A percentile compares a stretch with the other conserved stretches of the same genome.
Evolutionary conservation across 805 yeast species (phyloP).

Genomic region (Candida tallmaniae): DNA sequence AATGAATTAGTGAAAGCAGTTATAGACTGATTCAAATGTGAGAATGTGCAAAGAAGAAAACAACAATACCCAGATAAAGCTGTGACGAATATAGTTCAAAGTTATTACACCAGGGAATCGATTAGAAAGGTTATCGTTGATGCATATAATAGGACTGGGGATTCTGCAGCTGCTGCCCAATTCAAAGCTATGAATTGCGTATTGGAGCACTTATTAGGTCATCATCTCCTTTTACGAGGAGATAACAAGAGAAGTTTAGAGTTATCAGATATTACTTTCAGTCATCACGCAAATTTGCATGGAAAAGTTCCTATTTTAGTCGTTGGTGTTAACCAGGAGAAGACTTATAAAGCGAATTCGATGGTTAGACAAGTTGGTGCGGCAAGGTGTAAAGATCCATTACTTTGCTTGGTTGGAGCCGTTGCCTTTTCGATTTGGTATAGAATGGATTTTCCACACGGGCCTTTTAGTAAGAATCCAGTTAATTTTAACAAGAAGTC

Average conservation of each 20-base stretch:
- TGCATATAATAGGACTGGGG: neutral
- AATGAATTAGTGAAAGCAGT: no score
- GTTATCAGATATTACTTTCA: neutral
- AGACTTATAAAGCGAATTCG: neutral
- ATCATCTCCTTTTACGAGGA: slow-evolving; percentile 2
- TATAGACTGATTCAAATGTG: no score
- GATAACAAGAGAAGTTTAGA: slow-evolving; percentile 1
- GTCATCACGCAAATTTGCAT: neutral
- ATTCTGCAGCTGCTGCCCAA: neutral
- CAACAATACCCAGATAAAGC: neutral
- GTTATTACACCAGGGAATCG: neutral
- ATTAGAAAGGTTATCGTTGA: neutral
- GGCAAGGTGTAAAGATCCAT: slow-evolving; percentile 2
- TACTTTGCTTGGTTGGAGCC: slow-evolving; percentile 3
- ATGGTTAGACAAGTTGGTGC: neutral
- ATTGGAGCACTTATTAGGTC: slow-evolving; percentile 2
- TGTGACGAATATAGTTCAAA: neutral
- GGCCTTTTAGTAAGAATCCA: neutral
- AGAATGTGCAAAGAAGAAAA: no score
- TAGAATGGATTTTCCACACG: slow-evolving; percentile 3
- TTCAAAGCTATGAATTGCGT: slow-evolving; percentile 1
- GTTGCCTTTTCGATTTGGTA: slow-evolving; percentile 4
- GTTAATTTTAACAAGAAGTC: neutral
- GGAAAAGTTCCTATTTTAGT: neutral
- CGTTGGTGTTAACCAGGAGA: neutral